Conservation (phyloP, 306 rosid species). For the Quercus cerris region DNA sequence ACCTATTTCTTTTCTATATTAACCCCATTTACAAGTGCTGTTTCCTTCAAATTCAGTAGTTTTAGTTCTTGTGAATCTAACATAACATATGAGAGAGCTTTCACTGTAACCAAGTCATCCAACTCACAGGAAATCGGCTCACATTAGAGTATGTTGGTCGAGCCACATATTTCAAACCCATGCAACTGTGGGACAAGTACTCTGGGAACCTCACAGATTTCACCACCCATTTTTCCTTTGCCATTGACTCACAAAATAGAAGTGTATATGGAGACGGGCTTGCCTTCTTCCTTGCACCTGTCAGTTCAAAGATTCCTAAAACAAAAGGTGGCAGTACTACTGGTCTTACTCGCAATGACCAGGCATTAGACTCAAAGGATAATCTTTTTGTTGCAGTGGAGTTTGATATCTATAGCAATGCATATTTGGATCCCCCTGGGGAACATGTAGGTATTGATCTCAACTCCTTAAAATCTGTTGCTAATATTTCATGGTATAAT, state of each 20-base stretch:
- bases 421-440: neutral
- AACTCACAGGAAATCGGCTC: conserved; percentile 9
- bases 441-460: conserved; percentile 47
- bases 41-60: conserved; percentile 17
- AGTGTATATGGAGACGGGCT: conserved; percentile 16
- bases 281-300: conserved; percentile 46
- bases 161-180: conserved; percentile 22
- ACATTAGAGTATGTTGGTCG: conserved; percentile 25
- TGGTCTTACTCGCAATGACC: conserved; percentile 32
- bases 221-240: conserved; percentile 37
- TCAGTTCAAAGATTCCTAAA: conserved; percentile 12
- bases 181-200: conserved; percentile 39
- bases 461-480: conserved; percentile 27
- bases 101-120: neutral
- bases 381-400: conserved; percentile 46
- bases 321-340: conserved; percentile 37
- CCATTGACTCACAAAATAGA: conserved; percentile 18
- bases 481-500: conserved; percentile 24
- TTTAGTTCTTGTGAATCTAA: neutral
- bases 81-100: conserved; percentile 13
- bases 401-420: conserved; percentile 32
- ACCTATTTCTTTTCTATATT: no score
- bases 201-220: conserved; percentile 38
- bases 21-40: neutral
- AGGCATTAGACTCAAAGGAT: neutral